Percentiles rank a stretch among this genome's conserved stretches.
Conservation (phyloP, 2,329 filamentous ascomycete genomes). For the Sporothrix variecibatus region DNA sequence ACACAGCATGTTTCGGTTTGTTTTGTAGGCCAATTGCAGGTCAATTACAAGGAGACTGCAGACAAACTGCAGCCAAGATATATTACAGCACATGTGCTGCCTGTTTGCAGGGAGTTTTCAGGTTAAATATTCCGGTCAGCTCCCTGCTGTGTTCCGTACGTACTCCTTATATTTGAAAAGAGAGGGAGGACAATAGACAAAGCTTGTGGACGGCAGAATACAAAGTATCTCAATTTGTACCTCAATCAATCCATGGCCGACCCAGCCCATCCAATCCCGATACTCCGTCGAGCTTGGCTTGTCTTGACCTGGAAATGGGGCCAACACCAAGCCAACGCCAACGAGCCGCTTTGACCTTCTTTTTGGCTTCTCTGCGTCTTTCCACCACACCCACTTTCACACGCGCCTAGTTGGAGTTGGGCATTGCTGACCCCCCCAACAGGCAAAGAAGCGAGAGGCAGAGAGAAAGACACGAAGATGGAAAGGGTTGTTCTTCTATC, state of each 20-base stretch:
- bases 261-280: not conserved
- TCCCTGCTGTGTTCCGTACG: not conserved
- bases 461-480: not conserved
- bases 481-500: not conserved
- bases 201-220: not conserved
- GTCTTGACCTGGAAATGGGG: not conserved
- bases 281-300: not conserved
- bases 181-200: not conserved
- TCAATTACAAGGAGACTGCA: too few relatives aligned
- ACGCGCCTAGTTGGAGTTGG: not conserved
- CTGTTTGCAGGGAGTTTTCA: not conserved
- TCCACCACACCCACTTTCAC: not conserved
- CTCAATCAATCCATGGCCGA: not conserved
- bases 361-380: slow-evolving; percentile 3
- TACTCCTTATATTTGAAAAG: not conserved
- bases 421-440: not conserved
- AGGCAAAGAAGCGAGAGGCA: not conserved
- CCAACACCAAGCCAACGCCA: not conserved
- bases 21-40: not conserved
- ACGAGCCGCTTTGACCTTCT: slow-evolving; percentile 17
- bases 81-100: not conserved
- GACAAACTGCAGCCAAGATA: not conserved
- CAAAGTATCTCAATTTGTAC: not conserved
- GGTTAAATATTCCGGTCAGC: not conserved
- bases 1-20: not conserved